Percentiles rank a stretch among this genome's conserved stretches.
Evolutionary conservation across 2,329 filamentous ascomycete species (phyloP).

Genomic region (Phyllachora maydis): DNA sequence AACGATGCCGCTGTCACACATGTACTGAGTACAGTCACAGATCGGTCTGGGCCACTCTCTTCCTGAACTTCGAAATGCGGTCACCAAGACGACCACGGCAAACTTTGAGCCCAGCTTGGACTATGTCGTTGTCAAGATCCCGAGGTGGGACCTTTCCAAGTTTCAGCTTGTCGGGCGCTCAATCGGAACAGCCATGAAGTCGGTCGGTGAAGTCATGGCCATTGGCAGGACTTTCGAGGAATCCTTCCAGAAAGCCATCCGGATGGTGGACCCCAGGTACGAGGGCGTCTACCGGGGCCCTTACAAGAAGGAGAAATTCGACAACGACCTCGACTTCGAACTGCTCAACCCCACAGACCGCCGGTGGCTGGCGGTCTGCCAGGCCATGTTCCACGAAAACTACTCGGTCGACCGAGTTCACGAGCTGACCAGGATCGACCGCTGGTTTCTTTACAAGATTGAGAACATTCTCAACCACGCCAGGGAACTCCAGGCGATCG

Average conservation of each 20-base stretch:
- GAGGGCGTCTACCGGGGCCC: too few relatives aligned
- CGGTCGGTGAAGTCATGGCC: constrained; percentile 97
- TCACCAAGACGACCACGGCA: constrained; percentile 95
- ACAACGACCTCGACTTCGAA: constrained; percentile 75
- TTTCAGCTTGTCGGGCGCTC: constrained; percentile 98
- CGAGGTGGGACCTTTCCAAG: constrained; percentile 94
- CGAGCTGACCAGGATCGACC: constrained; percentile 94
- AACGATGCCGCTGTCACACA: too few relatives aligned
- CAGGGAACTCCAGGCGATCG: constrained; percentile 65
- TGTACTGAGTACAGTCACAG: too few relatives aligned
- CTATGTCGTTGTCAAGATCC: constrained; percentile 97
- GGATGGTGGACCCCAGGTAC: constrained; percentile 84
- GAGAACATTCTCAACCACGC: constrained; percentile 91
- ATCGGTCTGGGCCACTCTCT: constrained; percentile 91
- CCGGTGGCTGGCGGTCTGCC: constrained; percentile 90
- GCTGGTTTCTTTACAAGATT: constrained; percentile 98
- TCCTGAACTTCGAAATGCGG: constrained; percentile 89
- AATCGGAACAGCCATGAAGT: constrained; percentile 98
- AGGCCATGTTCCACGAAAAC: constrained; percentile 93
- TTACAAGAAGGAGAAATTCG: constrained; percentile 93
- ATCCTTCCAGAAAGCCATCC: constrained; percentile 96
- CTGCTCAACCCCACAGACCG: constrained; percentile 88
- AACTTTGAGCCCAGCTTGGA: constrained; percentile 97
- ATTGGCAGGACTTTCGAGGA: constrained; percentile 98
- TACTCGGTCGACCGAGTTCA: constrained; percentile 86